Evolutionary conservation across 2,329 filamentous ascomycete species (phyloP), one percentile per base, ranked within the genome.

Genomic region (Colletotrichum chrysophilum): DNA sequence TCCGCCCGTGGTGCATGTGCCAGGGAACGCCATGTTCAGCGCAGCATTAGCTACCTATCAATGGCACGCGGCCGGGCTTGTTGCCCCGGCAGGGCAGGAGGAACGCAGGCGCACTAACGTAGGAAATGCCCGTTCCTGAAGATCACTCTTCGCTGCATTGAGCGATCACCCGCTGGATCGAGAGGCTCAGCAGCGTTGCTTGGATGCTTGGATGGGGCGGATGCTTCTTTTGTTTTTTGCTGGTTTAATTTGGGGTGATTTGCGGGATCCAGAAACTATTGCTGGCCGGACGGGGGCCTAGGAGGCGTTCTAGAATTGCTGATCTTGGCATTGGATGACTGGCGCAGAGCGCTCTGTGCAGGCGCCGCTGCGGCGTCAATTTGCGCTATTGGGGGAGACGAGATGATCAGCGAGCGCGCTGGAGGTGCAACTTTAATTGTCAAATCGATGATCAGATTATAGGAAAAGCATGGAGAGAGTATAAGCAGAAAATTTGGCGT

Each of bases 391-490:
- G 38, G 38, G 38, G 18, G 18, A 12, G 9, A n/a, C 9, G 38
- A 43, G 38, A 43, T 43, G 18, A 43, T 12, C 3, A 43, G 18
- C 18, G 38, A 1, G 18, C 38, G 18, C 4, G 38, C 38, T 43
- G 18, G 1, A 43, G 38, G 38, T 43, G 0, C 0, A 2, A n/a
- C 4, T 12, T 6, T 3, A 2, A 3, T 12, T n/a, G 38, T 12
- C 9, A 6, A n/a, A 5, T 4, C 38, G 4, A 36, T 16, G 7
- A 36, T 36, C 34, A 36, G 1, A 4, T 7, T 36, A 14, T 16
- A 4, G 1, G 14, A 14, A 2, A 0, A 14, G 34, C 13, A 14
- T 14, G 3, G 3, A 7, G 1, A 34, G 13, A 34, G 14, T 0
- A 36, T 38, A 18, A 5, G 5, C 4, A n/a, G 26, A 2, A 3